A percentile compares a stretch with the other conserved stretches of the same genome.
phyloP scores from a whole-genome alignment of 169 alveolate genomes.

The Plasmodium yoelii region DNA sequence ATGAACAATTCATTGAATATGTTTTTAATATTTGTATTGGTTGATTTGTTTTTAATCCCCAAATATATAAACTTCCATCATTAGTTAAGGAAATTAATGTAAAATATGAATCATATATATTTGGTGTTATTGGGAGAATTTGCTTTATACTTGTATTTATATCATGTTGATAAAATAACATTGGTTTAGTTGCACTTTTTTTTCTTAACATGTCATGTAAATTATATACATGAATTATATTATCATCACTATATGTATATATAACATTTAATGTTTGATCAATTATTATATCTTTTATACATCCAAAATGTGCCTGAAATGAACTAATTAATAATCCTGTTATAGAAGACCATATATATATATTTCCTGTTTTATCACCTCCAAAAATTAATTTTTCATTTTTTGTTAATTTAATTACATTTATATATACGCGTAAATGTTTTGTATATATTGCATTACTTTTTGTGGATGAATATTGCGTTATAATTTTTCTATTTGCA shows the following conservation, averaged over 20 bases:
- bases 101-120: conserved; percentile 40
- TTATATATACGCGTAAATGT: conserved; percentile 51
- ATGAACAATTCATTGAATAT: conserved; percentile 29
- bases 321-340: conserved; percentile 67
- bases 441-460: conserved; percentile 39
- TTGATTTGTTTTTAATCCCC: conserved; percentile 54
- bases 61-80: conserved; percentile 45
- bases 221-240: conserved; percentile 65
- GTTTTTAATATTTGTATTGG: conserved; percentile 63
- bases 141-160: conserved; percentile 70
- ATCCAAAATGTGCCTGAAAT: conserved; percentile 74
- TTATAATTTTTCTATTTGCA: conserved; percentile 43
- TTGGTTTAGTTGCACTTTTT: conserved; percentile 29
- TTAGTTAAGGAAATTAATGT: conserved; percentile 52
- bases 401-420: conserved; percentile 42
- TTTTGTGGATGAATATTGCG: conserved; percentile 40
- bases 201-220: conserved; percentile 64
- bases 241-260: conserved; percentile 73
- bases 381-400: conserved; percentile 68
- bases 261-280: conserved; percentile 57
- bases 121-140: conserved; percentile 53
- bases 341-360: conserved; percentile 55
- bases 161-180: conserved; percentile 59
- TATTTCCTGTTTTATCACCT: conserved; percentile 70
- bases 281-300: conserved; percentile 51